A percentile compares a stretch with the other conserved stretches of the same genome.
Evolutionary conservation across 2,329 filamentous ascomycete genomes (phyloP).

Genomic region (Elsinoe australis): DNA sequence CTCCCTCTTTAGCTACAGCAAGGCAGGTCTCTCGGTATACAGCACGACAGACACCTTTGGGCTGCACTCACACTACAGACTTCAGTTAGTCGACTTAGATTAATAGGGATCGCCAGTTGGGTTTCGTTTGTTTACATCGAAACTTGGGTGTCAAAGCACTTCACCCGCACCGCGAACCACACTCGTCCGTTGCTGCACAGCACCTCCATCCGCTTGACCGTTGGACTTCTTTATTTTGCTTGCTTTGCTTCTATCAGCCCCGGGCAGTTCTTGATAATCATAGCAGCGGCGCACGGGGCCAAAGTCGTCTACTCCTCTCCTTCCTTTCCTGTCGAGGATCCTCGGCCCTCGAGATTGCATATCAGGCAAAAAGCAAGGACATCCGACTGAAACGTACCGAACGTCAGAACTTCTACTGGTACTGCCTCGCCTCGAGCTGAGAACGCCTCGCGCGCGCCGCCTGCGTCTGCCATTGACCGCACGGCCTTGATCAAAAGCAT

Average conservation of each 20-base stretch:
- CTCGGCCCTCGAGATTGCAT: neutral
- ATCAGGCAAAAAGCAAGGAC: conserved; percentile 10
- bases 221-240: conserved; percentile 14
- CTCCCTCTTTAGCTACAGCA: neutral
- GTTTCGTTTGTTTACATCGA: conserved; percentile 15
- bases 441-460: conserved; percentile 1
- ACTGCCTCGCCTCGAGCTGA: conserved; percentile 12
- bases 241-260: conserved; percentile 6
- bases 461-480: neutral
- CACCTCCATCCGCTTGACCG: conserved; percentile 3
- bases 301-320: neutral
- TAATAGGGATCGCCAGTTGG: conserved; percentile 7
- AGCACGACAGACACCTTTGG: neutral
- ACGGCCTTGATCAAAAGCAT: neutral
- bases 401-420: conserved; percentile 4
- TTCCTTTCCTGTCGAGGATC: conserved; percentile 1
- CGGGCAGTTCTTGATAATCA: conserved; percentile 12
- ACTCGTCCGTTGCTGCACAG: conserved; percentile 9
- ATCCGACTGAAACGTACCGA: conserved; percentile 11
- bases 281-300: conserved; percentile 8
- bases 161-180: conserved; percentile 5
- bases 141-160: conserved; percentile 7
- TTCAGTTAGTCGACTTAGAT: too few relatives aligned
- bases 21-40: neutral
- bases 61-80: neutral